Conservation (phyloP, 495 filamentous ascomycete genomes). For the Daldinia vernicosa region DNA sequence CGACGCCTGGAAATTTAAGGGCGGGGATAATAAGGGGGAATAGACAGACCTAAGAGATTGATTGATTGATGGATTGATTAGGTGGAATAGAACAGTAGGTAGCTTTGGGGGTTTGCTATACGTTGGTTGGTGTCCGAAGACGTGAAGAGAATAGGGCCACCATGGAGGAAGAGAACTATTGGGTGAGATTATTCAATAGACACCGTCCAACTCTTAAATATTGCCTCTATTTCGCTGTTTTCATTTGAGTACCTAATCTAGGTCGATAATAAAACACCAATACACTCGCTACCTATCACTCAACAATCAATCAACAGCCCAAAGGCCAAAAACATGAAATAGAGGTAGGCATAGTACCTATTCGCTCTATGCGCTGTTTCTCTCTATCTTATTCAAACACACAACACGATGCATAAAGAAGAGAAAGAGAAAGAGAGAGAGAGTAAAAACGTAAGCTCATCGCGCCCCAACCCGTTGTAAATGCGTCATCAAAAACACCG, state of each 20-base stretch:
- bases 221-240: too few species aligned
- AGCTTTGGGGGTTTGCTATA: too few species aligned
- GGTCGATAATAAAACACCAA: background rate
- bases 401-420: conserved; percentile 9
- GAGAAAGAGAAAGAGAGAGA: background rate
- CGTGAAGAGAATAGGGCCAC: too few species aligned
- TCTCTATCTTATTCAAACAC: conserved; percentile 37
- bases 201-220: too few species aligned
- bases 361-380: conserved; percentile 31
- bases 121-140: too few species aligned
- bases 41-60: too few species aligned
- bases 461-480: conserved; percentile 39
- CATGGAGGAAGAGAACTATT: too few species aligned
- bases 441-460: conserved; percentile 16
- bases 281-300: background rate
- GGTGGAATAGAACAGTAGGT: too few species aligned
- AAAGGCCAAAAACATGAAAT: conserved; percentile 1
- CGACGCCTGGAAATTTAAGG: conserved; percentile 57
- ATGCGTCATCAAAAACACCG: conserved; percentile 37
- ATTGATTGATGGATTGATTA: too few species aligned
- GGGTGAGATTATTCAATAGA: too few species aligned
- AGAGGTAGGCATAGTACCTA: conserved; percentile 8
- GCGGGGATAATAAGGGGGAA: too few species aligned
- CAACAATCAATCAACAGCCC: background rate
- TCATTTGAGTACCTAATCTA: too few species aligned